These are phyloP conservation scores for Magnolia officinalis DNA, from an alignment of 164 flowering plant species.

Conservation along the genomic window DNA sequence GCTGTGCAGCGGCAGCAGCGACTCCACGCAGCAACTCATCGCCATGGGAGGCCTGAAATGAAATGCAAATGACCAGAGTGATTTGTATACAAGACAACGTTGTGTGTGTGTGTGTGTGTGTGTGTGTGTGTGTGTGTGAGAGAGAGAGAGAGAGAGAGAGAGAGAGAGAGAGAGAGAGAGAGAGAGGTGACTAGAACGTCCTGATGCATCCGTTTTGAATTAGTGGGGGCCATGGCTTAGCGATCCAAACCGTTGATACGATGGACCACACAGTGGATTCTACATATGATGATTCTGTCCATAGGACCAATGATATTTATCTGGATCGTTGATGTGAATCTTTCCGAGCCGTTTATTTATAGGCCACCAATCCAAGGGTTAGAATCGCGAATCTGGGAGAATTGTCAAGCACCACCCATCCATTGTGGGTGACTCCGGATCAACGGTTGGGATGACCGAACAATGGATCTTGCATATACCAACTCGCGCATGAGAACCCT, in stretches of 20 bases:
- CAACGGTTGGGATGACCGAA: neutral
- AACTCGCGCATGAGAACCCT: neutral
- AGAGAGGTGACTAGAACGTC: neutral
- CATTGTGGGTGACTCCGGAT: neutral
- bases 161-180: neutral
- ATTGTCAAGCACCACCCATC: neutral
- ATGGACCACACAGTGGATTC: no score
- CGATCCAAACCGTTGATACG: no score
- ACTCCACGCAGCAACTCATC: slow-evolving; percentile 60
- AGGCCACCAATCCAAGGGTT: neutral
- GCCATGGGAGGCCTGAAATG: slow-evolving; percentile 64
- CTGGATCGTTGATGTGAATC: no score
- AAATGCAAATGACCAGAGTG: neutral
- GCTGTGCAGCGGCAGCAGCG: slow-evolving; percentile 78
- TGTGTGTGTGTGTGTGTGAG: no score
- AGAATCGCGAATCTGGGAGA: neutral
- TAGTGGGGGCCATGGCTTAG: no score
- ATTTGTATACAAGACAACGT: neutral
- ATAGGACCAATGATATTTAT: no score
- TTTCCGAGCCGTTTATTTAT: neutral
- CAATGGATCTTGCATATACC: neutral
- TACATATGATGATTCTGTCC: no score
- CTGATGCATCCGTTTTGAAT: no score
- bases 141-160: neutral
- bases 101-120: no score